Conservation (phyloP, 805 yeast species). For the Starmerella gropengiesseri region DNA sequence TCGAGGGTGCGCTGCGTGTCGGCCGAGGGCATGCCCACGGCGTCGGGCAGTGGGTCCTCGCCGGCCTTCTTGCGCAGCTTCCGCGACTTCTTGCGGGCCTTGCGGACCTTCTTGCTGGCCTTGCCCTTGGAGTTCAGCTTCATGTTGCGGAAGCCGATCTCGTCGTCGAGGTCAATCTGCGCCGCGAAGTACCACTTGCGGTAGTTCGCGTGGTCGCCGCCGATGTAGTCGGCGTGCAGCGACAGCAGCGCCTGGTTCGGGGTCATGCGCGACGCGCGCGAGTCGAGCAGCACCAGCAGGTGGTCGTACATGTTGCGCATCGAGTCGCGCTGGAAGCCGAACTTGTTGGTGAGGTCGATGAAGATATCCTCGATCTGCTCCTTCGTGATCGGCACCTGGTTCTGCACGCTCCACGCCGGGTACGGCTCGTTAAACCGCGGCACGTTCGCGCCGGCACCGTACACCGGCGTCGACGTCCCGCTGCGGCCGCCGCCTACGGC, state of each 20-base stretch:
- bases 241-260: slow-evolving; percentile 62
- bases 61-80: slow-evolving; percentile 36
- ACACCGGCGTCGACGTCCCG: slow-evolving; percentile 90
- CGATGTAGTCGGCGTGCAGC: slow-evolving; percentile 82
- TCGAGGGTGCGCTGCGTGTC: slow-evolving; percentile 51
- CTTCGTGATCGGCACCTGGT: slow-evolving; percentile 62
- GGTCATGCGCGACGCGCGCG: slow-evolving; percentile 70
- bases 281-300: slow-evolving; percentile 69
- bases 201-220: slow-evolving; percentile 79
- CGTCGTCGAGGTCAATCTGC: slow-evolving; percentile 64
- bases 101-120: slow-evolving; percentile 40
- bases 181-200: slow-evolving; percentile 90
- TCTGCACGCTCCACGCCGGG: slow-evolving; percentile 99
- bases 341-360: slow-evolving; percentile 43
- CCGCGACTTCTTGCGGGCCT: slow-evolving; percentile 32
- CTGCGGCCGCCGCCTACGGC: slow-evolving; percentile 45
- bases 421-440: slow-evolving; percentile 65
- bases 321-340: slow-evolving; percentile 79
- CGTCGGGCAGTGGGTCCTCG: slow-evolving; percentile 21
- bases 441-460: slow-evolving; percentile 43
- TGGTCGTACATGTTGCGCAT: slow-evolving; percentile 72
- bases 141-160: slow-evolving; percentile 47
- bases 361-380: slow-evolving; percentile 55
- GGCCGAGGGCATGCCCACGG: slow-evolving; percentile 31
- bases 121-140: slow-evolving; percentile 40